A percentile compares a stretch with the other conserved stretches of the same genome.
phyloP scores from a whole-genome alignment of 192 early-diverging fungal species.

The Gonapodya sp. region DNA sequence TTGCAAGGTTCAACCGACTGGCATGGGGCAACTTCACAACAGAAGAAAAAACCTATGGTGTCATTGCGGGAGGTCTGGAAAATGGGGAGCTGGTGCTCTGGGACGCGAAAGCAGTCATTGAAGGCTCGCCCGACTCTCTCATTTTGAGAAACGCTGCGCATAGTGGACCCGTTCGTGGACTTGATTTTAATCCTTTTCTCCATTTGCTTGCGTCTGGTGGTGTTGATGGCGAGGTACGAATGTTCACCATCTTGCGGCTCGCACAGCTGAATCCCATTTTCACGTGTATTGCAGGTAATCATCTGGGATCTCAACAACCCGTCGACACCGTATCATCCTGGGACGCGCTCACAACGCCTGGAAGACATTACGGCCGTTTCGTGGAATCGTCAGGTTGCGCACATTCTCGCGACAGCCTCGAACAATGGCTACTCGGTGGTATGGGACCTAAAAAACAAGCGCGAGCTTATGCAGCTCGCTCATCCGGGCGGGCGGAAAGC shows the following conservation, averaged over 20 bases:
- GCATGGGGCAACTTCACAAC: conserved; percentile 49
- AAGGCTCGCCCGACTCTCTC: conserved; percentile 43
- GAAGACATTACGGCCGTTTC: conserved; percentile 81
- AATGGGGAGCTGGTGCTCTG: conserved; percentile 86
- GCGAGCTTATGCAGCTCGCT: conserved; percentile 71
- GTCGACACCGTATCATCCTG: conserved; percentile 80
- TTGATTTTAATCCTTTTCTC: conserved; percentile 87
- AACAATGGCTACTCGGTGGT: conserved; percentile 89
- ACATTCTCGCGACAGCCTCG: conserved; percentile 86
- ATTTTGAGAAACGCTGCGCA: conserved; percentile 65
- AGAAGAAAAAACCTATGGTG: conserved; percentile 43
- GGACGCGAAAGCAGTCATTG: conserved; percentile 67
- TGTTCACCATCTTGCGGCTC: not conserved
- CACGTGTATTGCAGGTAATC: conserved; percentile 49
- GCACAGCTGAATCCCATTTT: not conserved
- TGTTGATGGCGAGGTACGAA: conserved; percentile 78
- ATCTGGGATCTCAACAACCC: conserved; percentile 93
- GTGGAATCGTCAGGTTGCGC: conserved; percentile 88
- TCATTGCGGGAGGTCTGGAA: conserved; percentile 90
- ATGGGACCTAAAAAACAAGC: conserved; percentile 85
- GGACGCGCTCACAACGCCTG: conserved; percentile 66
- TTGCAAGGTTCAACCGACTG: conserved; percentile 74
- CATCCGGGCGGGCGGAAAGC: conserved; percentile 59
- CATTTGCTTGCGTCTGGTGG: conserved; percentile 85
- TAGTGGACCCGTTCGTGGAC: conserved; percentile 77